Evolutionary conservation across 257 asterid species (phyloP).

Genomic region (Capsicum pubescens): DNA sequence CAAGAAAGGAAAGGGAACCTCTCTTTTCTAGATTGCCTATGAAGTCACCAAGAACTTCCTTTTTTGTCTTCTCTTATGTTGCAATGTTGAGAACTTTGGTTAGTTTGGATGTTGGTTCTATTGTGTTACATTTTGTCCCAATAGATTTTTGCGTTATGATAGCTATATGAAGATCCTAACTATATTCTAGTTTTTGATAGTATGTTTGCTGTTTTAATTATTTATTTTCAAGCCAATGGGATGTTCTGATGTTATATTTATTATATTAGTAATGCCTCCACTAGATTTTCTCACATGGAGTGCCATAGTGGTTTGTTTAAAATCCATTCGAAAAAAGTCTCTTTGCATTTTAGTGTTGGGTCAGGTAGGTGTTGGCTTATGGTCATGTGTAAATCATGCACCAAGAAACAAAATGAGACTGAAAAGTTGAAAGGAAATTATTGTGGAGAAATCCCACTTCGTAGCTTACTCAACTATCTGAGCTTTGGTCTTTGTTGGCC

Average conservation of each 20-base stretch:
- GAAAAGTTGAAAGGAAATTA: neutral
- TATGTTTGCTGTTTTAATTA: neutral
- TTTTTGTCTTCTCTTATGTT: slow-evolving; percentile 6
- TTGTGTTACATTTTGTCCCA: neutral
- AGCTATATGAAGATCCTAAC: neutral
- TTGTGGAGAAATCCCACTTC: neutral
- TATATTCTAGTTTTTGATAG: neutral
- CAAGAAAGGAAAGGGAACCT: slow-evolving; percentile 31
- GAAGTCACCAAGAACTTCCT: neutral
- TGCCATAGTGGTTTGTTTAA: neutral
- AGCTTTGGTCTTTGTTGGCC: neutral
- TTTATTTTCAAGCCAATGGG: neutral
- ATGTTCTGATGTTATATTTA: neutral
- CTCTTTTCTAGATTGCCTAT: slow-evolving; percentile 21
- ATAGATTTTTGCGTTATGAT: neutral
- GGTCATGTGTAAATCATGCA: neutral
- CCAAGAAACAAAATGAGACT: neutral
- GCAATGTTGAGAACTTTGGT: neutral
- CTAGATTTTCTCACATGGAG: neutral
- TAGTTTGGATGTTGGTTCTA: neutral
- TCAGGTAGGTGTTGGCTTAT: neutral
- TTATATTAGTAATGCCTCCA: neutral
- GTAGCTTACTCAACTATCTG: neutral
- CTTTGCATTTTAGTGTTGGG: neutral
- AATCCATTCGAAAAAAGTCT: neutral